Conservation (phyloP, 2,329 filamentous ascomycete species). For the Dryadomyces quercus-mongolicae region DNA sequence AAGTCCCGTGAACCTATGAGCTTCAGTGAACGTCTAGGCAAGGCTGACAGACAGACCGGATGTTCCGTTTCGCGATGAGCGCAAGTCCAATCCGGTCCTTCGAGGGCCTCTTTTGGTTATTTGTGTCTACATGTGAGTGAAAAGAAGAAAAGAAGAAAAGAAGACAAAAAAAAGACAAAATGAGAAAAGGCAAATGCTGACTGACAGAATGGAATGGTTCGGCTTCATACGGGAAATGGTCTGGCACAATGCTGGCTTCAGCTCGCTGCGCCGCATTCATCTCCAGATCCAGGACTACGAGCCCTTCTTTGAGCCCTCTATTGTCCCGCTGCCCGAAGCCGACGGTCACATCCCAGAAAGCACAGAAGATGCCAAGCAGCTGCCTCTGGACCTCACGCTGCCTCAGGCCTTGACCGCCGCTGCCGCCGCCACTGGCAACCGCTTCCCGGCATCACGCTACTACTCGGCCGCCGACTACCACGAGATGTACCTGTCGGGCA, state of each 20-base stretch:
- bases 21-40: no score
- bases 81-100: constrained; percentile 43
- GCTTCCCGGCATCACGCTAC: constrained; percentile 18
- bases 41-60: constrained; percentile 17
- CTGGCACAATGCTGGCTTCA: constrained; percentile 55
- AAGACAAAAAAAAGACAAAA: not conserved
- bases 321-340: constrained; percentile 26
- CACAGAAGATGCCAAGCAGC: constrained; percentile 11
- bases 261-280: constrained; percentile 38
- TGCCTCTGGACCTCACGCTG: constrained; percentile 6
- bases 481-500: constrained; percentile 29
- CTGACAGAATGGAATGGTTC: constrained; percentile 38
- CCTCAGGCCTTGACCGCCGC: not conserved
- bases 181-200: not conserved
- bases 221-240: constrained; percentile 40
- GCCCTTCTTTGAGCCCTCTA: constrained; percentile 32
- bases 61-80: constrained; percentile 31
- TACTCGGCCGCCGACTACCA: constrained; percentile 36
- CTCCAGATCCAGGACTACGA: constrained; percentile 37
- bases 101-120: constrained; percentile 40
- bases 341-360: constrained; percentile 25
- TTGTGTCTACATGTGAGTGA: constrained; percentile 40
- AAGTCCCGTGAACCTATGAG: constrained; percentile 3
- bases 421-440: constrained; percentile 18
- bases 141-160: not conserved